A percentile compares a stretch with the other conserved stretches of the same genome.
phyloP scores from a whole-genome alignment of 129 eudicot species.

The Saussurea involucrata region DNA sequence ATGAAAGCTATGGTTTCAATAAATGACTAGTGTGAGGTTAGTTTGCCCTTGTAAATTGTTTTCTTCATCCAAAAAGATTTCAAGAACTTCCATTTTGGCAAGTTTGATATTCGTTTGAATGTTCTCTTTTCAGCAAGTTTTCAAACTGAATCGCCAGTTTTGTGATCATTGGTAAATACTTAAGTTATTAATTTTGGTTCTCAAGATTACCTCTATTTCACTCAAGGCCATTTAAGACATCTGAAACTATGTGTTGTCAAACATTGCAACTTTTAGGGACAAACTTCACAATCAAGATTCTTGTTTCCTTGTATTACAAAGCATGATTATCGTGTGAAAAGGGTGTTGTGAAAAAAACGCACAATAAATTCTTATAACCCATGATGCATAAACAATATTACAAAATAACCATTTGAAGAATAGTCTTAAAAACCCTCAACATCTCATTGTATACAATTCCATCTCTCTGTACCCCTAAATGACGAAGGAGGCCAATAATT shows the following conservation, averaged over 20 bases:
- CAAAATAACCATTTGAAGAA: not conserved
- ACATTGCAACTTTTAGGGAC: not conserved
- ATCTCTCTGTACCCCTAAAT: not conserved
- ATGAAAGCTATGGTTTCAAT: not conserved
- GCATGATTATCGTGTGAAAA: not conserved
- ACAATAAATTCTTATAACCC: not conserved
- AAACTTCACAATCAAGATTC: not conserved
- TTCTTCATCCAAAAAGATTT: not conserved
- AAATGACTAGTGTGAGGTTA: not conserved
- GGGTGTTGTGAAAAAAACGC: not conserved
- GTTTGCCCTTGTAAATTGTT: not conserved
- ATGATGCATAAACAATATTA: not conserved
- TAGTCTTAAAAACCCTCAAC: not conserved
- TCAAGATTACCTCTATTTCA: not conserved
- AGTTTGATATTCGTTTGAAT: conserved; percentile 2
- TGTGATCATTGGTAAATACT: not conserved
- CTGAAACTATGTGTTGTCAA: not conserved
- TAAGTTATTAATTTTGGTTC: not conserved
- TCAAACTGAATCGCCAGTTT: not conserved
- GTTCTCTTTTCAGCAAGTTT: conserved; percentile 1
- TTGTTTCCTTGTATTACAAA: not conserved
- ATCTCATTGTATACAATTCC: not conserved
- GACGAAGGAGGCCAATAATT: not conserved
- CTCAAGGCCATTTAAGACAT: not conserved
- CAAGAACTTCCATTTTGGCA: not conserved